Evolutionary conservation across 75 land plant species (phyloP).

Genomic region (Ceratopteris richardii): DNA sequence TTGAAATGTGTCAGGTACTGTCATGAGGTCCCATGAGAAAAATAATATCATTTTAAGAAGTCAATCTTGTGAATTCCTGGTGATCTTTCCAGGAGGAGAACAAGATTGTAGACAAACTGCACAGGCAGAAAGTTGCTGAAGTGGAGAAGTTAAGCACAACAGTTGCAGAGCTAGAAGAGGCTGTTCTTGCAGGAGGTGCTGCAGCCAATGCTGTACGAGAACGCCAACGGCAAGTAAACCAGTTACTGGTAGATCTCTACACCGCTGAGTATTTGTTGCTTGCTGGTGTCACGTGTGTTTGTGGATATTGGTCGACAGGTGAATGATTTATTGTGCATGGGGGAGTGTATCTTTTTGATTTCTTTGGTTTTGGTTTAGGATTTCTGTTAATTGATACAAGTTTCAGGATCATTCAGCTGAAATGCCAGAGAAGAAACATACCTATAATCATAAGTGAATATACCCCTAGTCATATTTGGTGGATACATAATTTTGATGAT

Average conservation of each 20-base stretch:
- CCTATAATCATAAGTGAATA: no score
- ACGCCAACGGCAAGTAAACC: conserved; percentile 88
- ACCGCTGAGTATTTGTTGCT: no score
- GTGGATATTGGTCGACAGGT: no score
- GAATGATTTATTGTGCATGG: no score
- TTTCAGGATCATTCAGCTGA: background rate
- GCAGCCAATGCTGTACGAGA: conserved; percentile 95
- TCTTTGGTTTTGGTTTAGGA: no score
- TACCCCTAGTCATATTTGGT: no score
- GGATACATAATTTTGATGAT: no score
- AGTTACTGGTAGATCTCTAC: conserved; percentile 94
- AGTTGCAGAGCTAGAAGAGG: conserved; percentile 89
- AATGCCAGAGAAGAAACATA: no score
- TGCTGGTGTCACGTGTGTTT: no score
- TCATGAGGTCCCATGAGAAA: background rate
- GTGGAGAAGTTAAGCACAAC: conserved; percentile 94
- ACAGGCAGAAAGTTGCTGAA: conserved; percentile 90
- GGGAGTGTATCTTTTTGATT: no score
- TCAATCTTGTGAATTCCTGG: background rate
- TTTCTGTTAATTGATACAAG: background rate
- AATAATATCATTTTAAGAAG: no score
- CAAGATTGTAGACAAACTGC: conserved; percentile 89
- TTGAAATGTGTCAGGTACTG: conserved; percentile 93
- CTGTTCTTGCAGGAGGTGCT: conserved; percentile 93
- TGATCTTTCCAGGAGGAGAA: conserved; percentile 70